These are phyloP conservation scores for Cicer judaicum DNA, from an alignment of 306 rosid genomes.

Conservation along the genomic window DNA sequence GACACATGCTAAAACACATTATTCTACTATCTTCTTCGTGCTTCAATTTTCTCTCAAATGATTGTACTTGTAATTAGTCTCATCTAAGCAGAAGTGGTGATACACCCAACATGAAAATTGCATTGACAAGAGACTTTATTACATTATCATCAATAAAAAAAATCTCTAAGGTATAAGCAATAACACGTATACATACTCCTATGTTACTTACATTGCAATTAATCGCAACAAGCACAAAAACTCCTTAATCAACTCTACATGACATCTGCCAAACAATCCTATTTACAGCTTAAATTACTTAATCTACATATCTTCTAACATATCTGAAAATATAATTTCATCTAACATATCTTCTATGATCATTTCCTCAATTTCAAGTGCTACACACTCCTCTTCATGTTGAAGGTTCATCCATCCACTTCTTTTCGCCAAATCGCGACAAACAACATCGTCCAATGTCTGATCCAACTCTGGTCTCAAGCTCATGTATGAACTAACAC, in stretches of 20 bases:
- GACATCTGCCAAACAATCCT: constrained; percentile 31
- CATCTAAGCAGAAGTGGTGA: too few species aligned
- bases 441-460: constrained; percentile 76
- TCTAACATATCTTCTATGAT: constrained; percentile 74
- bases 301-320: constrained; percentile 23
- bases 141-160: constrained; percentile 1
- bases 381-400: constrained; percentile 68
- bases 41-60: too few species aligned
- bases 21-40: too few species aligned
- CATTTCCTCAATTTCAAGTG: constrained; percentile 78
- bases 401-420: constrained; percentile 81
- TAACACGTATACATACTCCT: background rate
- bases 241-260: constrained; percentile 34
- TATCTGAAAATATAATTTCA: constrained; percentile 59
- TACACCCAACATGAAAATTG: background rate
- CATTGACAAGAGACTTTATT: background rate
- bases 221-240: constrained; percentile 37
- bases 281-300: background rate
- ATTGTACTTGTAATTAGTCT: too few species aligned
- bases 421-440: constrained; percentile 62
- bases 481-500: constrained; percentile 50
- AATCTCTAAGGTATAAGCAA: background rate
- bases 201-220: constrained; percentile 40
- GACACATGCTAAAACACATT: too few species aligned
- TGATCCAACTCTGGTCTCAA: constrained; percentile 81